phyloP scores from a whole-genome alignment of 768 basidiomycete genomes.

The Mycena epipterygia region DNA sequence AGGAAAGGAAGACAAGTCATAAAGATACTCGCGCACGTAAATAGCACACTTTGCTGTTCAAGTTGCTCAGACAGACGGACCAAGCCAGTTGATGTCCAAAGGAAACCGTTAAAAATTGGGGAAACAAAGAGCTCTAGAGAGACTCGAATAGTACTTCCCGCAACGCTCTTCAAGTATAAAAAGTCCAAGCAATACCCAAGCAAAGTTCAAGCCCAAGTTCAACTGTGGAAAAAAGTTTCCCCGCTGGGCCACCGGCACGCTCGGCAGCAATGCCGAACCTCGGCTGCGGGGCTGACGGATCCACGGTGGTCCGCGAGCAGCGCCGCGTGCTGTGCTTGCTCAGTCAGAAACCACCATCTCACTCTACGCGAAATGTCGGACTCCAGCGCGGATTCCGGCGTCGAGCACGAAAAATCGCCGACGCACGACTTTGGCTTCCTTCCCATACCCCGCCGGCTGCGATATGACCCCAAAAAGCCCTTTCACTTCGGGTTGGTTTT shows the following conservation, averaged over 20 bases:
- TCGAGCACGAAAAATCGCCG: not conserved
- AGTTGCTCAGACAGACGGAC: too few species aligned
- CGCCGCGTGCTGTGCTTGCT: not conserved
- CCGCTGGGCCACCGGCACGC: not conserved
- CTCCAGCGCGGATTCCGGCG: not conserved
- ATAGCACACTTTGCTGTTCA: too few species aligned
- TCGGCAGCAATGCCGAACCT: not conserved
- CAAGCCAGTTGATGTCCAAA: too few species aligned
- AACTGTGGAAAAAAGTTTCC: slow-evolving; percentile 9
- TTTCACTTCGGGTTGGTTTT: slow-evolving; percentile 66
- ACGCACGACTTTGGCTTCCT: slow-evolving; percentile 69
- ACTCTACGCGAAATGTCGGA: not conserved
- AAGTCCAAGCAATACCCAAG: not conserved
- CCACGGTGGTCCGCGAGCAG: not conserved
- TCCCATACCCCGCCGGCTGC: slow-evolving; percentile 71
- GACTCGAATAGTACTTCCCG: too few species aligned
- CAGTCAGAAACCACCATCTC: slow-evolving; percentile 15
- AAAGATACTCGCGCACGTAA: too few species aligned
- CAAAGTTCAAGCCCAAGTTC: not conserved
- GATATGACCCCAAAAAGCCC: slow-evolving; percentile 64
- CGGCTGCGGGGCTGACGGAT: not conserved
- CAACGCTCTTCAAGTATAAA: too few species aligned
- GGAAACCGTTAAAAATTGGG: too few species aligned
- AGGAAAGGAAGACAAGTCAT: too few species aligned
- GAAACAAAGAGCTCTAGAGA: too few species aligned